phyloP scores from a whole-genome alignment of 2,329 filamentous ascomycete species.

The Chalaropsis thielavioides region DNA sequence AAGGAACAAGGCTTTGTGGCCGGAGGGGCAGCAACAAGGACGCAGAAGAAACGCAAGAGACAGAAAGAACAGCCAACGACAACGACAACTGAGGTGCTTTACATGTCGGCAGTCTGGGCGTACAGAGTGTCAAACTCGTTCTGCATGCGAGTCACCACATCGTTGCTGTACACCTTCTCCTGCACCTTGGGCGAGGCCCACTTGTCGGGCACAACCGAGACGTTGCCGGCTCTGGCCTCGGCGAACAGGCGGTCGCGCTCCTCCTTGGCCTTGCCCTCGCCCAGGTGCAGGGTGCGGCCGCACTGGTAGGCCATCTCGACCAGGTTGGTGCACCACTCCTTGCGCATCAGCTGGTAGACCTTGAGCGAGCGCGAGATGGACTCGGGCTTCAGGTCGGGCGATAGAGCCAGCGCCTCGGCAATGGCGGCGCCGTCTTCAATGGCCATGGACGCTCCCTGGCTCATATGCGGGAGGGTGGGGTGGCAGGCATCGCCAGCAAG shows the following conservation, averaged over 20 bases:
- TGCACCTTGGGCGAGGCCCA: constrained; percentile 58
- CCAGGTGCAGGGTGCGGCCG: constrained; percentile 41
- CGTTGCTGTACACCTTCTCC: constrained; percentile 49
- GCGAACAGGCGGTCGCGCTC: constrained; percentile 44
- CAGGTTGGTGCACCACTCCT: constrained; percentile 37
- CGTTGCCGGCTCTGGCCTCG: constrained; percentile 34
- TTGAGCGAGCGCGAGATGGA: constrained; percentile 36
- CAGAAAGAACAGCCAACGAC: background rate
- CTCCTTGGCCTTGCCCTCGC: constrained; percentile 43
- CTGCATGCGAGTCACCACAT: constrained; percentile 41
- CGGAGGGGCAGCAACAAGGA: background rate
- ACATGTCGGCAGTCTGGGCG: constrained; percentile 18
- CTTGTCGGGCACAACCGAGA: constrained; percentile 45
- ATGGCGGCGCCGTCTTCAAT: constrained; percentile 52
- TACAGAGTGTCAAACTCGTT: constrained; percentile 37
- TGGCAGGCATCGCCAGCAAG: constrained; percentile 53
- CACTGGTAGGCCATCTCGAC: constrained; percentile 40
- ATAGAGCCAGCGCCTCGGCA: constrained; percentile 35
- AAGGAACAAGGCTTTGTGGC: no score
- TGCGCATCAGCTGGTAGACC: constrained; percentile 42
- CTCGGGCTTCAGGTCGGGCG: constrained; percentile 26
- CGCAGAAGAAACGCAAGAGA: background rate
- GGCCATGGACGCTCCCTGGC: constrained; percentile 53
- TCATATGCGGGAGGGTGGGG: constrained; percentile 52
- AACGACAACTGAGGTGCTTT: background rate